phyloP scores from a whole-genome alignment of 768 basidiomycete genomes.

The Tulasnella sp. region DNA sequence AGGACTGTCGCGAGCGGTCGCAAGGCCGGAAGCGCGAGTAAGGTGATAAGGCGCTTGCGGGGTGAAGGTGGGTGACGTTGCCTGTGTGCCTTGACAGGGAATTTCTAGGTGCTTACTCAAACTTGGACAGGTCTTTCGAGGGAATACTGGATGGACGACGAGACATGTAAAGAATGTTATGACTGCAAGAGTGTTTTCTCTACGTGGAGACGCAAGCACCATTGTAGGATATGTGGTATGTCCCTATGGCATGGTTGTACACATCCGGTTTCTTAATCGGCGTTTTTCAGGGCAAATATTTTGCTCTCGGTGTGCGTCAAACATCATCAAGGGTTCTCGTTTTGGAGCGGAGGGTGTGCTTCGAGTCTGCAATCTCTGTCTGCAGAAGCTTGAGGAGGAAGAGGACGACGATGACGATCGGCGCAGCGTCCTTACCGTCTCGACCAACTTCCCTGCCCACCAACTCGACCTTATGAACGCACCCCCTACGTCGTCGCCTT shows the following conservation, averaged over 20 bases:
- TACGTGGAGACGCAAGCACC: conserved; percentile 89
- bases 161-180: conserved; percentile 88
- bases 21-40: conserved; percentile 72
- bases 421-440: conserved; percentile 64
- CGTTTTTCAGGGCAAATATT: conserved; percentile 73
- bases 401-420: conserved; percentile 82
- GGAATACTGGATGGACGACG: conserved; percentile 99
- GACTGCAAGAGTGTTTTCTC: conserved; percentile 93
- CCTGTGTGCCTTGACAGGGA: background rate
- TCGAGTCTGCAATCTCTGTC: conserved; percentile 87
- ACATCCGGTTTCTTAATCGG: background rate
- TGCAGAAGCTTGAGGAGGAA: conserved; percentile 81
- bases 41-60: conserved; percentile 77
- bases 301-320: conserved; percentile 92
- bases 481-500: conserved; percentile 65
- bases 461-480: conserved; percentile 40
- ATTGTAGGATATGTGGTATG: conserved; percentile 90
- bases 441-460: conserved; percentile 63
- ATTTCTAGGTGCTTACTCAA: conserved; percentile 14
- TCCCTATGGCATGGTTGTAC: conserved; percentile 21
- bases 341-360: conserved; percentile 95
- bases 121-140: conserved; percentile 54
- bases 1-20: conserved; percentile 52
- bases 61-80: conserved; percentile 55
- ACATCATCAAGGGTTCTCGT: conserved; percentile 85